Evolutionary conservation across 345 rosid genomes (phyloP).

Genomic region (Schrenkiella parvula): DNA sequence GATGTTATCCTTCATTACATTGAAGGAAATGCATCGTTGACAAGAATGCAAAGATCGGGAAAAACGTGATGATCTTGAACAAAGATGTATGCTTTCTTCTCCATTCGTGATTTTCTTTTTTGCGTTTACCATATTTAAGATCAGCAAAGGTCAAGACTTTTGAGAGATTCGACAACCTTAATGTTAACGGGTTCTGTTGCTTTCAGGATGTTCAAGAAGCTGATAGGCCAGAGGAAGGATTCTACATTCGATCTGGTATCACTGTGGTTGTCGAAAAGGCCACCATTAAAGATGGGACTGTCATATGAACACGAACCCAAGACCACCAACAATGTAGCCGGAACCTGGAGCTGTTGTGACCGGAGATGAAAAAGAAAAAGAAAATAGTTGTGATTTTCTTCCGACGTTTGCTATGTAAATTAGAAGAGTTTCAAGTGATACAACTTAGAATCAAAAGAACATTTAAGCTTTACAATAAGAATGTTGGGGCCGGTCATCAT

Average conservation of each 20-base stretch:
- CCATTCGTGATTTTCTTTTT: not conserved
- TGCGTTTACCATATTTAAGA: not conserved
- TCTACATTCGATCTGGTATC: conserved; percentile 76
- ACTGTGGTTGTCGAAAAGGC: conserved; percentile 78
- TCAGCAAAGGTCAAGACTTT: not conserved
- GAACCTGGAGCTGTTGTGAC: not conserved
- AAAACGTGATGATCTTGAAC: conserved; percentile 71
- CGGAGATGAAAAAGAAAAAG: not conserved
- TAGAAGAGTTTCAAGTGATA: conserved; percentile 1
- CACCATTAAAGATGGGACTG: conserved; percentile 68
- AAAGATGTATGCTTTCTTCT: conserved; percentile 53
- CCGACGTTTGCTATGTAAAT: conserved; percentile 7
- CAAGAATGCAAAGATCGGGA: conserved; percentile 89
- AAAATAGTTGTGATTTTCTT: not conserved
- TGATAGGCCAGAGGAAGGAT: conserved; percentile 73
- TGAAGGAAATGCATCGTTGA: conserved; percentile 88
- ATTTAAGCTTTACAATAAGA: conserved; percentile 16
- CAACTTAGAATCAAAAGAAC: not conserved
- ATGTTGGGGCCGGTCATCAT: not conserved
- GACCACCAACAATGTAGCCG: not conserved
- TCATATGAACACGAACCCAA: conserved; percentile 42
- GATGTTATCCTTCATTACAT: not conserved
- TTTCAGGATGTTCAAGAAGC: conserved; percentile 80
- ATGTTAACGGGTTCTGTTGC: not conserved
- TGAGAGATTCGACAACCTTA: not conserved